These are phyloP conservation scores for Penicillium turbatum DNA, from an alignment of 495 filamentous ascomycete genomes.

Conservation along the genomic window DNA sequence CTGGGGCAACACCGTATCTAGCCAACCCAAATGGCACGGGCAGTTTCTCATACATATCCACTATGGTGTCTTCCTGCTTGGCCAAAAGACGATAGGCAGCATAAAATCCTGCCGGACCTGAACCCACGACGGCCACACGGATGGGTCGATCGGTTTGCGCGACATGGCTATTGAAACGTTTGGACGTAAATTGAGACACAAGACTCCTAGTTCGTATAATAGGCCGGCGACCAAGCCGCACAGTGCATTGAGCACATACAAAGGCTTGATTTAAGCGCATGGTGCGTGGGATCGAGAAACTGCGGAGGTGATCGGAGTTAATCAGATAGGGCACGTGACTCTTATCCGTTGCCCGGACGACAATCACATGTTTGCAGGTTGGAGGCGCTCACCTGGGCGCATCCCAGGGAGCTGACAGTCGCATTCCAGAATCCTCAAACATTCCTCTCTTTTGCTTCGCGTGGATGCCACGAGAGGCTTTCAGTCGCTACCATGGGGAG, in stretches of 20 bases:
- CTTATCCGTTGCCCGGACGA: conserved; percentile 36
- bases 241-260: conserved; percentile 35
- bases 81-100: conserved; percentile 79
- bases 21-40: conserved; percentile 92
- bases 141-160: conserved; percentile 50
- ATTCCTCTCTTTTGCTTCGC: conserved; percentile 33
- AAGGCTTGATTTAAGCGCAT: conserved; percentile 32
- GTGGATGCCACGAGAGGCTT: conserved; percentile 33
- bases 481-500: conserved; percentile 51
- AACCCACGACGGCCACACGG: conserved; percentile 85
- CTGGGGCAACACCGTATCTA: conserved; percentile 89
- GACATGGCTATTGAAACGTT: conserved; percentile 32
- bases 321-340: conserved; percentile 26
- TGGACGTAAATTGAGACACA: conserved; percentile 6
- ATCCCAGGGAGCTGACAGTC: conserved; percentile 19
- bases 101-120: conserved; percentile 95
- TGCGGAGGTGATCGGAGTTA: conserved; percentile 6
- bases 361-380: conserved; percentile 30
- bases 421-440: conserved; percentile 24
- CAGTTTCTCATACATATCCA: conserved; percentile 95
- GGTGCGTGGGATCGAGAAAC: background rate
- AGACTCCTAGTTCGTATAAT: conserved; percentile 2
- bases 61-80: conserved; percentile 61
- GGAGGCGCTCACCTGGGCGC: conserved; percentile 9
- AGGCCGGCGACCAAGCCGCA: conserved; percentile 13